Evolutionary conservation across 495 filamentous ascomycete species (phyloP), one percentile per base, ranked within the genome.

Genomic region (Penicillium cataractarum): DNA sequence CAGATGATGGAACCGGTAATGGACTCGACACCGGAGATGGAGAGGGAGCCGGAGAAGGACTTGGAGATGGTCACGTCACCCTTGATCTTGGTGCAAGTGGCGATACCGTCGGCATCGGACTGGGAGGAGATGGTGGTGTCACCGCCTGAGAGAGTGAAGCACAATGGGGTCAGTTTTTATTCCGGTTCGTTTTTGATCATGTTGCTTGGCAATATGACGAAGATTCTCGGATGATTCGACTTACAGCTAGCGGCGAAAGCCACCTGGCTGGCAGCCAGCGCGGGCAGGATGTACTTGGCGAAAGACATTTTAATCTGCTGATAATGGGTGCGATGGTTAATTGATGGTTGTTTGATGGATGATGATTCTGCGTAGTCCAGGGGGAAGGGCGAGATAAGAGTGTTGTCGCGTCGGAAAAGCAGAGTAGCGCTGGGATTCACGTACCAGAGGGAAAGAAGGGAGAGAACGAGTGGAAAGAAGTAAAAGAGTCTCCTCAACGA

Each of bases 261-360:
- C 55, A 83, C 73, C 69, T 88, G 81, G 71, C 82, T 80, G 65
- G 87, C 80, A 64, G 89, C 92, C 76, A 93, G 77, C 46, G 86
- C 84, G 73, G 91, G 89, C 68, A 96, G 82, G 63, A 92, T 74
- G 78, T 92, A 83, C 72, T 88, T 86, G 78, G 84, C 79, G 80
- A 87, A 82, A 74, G 88, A 84, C 94, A 98, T 97, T 67, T 62
- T 64, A 26, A 12, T 35, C 42, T 24, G 57, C 12, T 55, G 52
- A 21, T 55, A 7, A 26, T 22, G 37, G 55, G 55, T 40, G 63
- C 46, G 35, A 48, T 57, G n/a, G 68, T 65, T 40, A 69, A 57
- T 57, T 6, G 29, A 24, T 40, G 24, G 13, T 39, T 12, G 35
- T n/a, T 39, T 51, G 10, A 31, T 44, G n/a, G n/a, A n/a, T n/a